Base-by-base conservation (phyloP, 202 grass and related monocot genomes). In the Schoenoplectus tabernaemontani region DNA sequence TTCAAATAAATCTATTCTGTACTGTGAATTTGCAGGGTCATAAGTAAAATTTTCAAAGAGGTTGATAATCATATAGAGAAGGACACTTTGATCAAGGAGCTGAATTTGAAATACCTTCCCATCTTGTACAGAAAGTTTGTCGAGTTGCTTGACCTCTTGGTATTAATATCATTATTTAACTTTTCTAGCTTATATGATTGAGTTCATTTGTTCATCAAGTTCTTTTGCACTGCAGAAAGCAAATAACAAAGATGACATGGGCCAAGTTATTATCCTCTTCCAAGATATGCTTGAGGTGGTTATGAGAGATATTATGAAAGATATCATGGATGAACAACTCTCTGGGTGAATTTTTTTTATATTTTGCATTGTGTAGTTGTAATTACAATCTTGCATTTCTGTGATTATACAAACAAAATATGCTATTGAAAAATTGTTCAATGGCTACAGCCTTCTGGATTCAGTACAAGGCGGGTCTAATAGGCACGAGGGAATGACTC, bases 251-350 rank as follows among this genome's bases (percentile, higher is more conserved):
- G 91, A 91, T 43, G 93, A 91, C 76, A 74, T 86, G 80, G 85
- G 79, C 24, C 87, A 91, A 77, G 91, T 97, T 4, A 90, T 91
- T 59, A 93, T 97, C 91, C 85, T 93, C 81, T 97, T 97, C 48
- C 93, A 93, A 90, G 93, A 97, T 86, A 97, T 97, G 93, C 91
- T 90, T 88, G 93, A 97, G 85, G 93, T 97, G 64, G 89, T 97
- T 22, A 97, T 89, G 57, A 90, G 89, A 78, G 93, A 91, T 88
- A 97, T 97, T 83, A n/a, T n/a, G n/a, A n/a, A n/a, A n/a, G n/a
- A n/a, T n/a, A n/a, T n/a, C n/a, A 93, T 97, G 89, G 91, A 97
- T 64, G 93, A 93, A 51, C 82, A 87, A 54, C 80, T 90, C 1
- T 11, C 79, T 65, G 76, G 85, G 93, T 97, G 82, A 88, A 1